Base-by-base conservation (phyloP, 768 basidiomycete species). In the Pleurotus cornucopiae region DNA sequence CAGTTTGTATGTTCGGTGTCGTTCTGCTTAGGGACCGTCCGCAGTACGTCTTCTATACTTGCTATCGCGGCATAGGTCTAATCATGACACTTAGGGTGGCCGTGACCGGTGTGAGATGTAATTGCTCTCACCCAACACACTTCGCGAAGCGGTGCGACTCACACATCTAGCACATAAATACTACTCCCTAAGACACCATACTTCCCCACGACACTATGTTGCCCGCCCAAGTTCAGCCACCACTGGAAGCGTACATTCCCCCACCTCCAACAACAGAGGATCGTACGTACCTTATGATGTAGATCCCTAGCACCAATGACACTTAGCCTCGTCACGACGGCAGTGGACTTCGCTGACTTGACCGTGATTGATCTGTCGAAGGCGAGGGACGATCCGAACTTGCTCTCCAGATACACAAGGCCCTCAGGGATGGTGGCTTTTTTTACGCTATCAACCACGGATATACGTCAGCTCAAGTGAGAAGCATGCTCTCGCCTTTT, bases 381-480 rank as follows among this genome's bases (percentile, higher is more conserved):
- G 49, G 71, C 69, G 73, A 78, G 55, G 75, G 69, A 4, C 73
- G 75, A 12, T 58, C 61, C 0, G 61, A 61, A 18, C 64, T 84
- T 1, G 74, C 75, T 0, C 52, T 61, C 4, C 71, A 79, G 59
- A 71, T 79, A 2, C 68, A 66, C 23, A 71, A 79, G 49, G 82
- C 82, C 2, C 73, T 84, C 69, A 59, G 62, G 1, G 64, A 62
- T 2, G 67, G 60, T 37, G 74, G 74, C 2, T 82, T 82, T 63
- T 75, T 80, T 62, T 81, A 78, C 56, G 73, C 75, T n/a, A 65
- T 79, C 39, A 78, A 79, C 55, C 80, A 82, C 61, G 79, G 79
- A 12, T 71, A 74, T 48, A 74, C 75, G 1, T 61, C 63, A 46
- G 71, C 70, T 21, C 70, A 76, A 66, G 80, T 76, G 37, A 9